Conservation (phyloP, 352 stramenopile genomes). For the Globisporangium cystogenes region DNA sequence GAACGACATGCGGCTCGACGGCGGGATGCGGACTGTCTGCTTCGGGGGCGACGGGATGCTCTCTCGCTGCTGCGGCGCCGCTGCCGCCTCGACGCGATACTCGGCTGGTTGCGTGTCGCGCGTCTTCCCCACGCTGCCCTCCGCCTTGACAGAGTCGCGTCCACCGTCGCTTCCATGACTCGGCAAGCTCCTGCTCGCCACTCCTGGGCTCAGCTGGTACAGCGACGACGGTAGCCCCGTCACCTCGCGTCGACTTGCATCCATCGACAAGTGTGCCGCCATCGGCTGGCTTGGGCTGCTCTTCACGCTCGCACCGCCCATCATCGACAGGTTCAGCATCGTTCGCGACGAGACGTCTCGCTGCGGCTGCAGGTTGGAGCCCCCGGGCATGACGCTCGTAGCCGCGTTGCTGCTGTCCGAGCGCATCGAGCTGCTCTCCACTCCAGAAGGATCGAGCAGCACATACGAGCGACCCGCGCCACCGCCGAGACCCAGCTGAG, state of each 20-base stretch:
- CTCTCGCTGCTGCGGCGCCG: neutral
- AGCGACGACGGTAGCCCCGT: neutral
- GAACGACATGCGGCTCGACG: slow-evolving; percentile 84
- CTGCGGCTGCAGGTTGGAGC: slow-evolving; percentile 16
- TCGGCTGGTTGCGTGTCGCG: neutral
- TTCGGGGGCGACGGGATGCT: slow-evolving; percentile 12
- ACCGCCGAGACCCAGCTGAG: slow-evolving; percentile 23
- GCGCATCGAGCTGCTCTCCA: slow-evolving; percentile 6
- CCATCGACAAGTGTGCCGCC: neutral
- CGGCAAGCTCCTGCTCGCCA: slow-evolving; percentile 1
- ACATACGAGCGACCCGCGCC: slow-evolving; percentile 22
- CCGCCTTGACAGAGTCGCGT: slow-evolving; percentile 2
- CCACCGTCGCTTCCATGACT: neutral
- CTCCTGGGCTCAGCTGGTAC: slow-evolving; percentile 12
- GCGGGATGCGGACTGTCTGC: slow-evolving; percentile 20
- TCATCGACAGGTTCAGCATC: slow-evolving; percentile 57
- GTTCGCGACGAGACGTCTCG: slow-evolving; percentile 40
- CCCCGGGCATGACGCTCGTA: slow-evolving; percentile 12
- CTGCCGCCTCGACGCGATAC: neutral
- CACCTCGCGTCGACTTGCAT: slow-evolving; percentile 5
- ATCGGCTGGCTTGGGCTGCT: slow-evolving; percentile 12
- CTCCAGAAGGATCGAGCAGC: slow-evolving; percentile 12
- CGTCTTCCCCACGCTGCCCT: neutral
- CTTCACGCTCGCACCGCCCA: slow-evolving; percentile 25
- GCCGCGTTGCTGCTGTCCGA: slow-evolving; percentile 2